Conservation (phyloP, 768 basidiomycete species). For the Russula virescens region DNA sequence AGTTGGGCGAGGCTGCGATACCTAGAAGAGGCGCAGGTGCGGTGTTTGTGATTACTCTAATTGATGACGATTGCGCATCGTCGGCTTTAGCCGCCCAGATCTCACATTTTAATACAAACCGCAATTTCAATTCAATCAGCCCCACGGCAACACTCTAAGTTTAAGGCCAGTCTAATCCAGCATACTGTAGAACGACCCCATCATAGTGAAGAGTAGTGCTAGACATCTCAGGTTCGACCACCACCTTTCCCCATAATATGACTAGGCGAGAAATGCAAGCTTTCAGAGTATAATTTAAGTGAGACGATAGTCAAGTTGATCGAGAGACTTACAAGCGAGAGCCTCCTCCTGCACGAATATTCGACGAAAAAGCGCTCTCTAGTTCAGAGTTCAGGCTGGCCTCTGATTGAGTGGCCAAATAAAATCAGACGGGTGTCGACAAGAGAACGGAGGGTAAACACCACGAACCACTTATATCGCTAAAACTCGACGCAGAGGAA, state of each 20-base stretch:
- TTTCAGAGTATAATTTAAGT: background rate
- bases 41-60: background rate
- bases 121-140: no score
- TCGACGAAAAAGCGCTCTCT: conserved; percentile 75
- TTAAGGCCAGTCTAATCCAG: no score
- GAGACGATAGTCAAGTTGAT: background rate
- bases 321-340: conserved; percentile 59
- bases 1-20: background rate
- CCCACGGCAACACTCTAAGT: no score
- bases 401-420: conserved; percentile 36
- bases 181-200: no score
- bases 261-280: conserved; percentile 26
- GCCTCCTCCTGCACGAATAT: conserved; percentile 56
- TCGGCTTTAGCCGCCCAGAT: background rate
- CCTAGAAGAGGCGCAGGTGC: background rate
- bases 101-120: no score
- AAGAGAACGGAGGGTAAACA: background rate
- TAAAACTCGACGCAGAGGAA: conserved; percentile 78
- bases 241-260: conserved; percentile 20
- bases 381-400: conserved; percentile 70
- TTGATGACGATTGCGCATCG: no score
- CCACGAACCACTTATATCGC: conserved; percentile 73
- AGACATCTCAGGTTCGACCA: background rate
- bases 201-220: no score
- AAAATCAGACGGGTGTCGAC: background rate